Conservation (phyloP, 225 moss, liverwort and hornwort genomes). For the Sphagnum tenellum region DNA sequence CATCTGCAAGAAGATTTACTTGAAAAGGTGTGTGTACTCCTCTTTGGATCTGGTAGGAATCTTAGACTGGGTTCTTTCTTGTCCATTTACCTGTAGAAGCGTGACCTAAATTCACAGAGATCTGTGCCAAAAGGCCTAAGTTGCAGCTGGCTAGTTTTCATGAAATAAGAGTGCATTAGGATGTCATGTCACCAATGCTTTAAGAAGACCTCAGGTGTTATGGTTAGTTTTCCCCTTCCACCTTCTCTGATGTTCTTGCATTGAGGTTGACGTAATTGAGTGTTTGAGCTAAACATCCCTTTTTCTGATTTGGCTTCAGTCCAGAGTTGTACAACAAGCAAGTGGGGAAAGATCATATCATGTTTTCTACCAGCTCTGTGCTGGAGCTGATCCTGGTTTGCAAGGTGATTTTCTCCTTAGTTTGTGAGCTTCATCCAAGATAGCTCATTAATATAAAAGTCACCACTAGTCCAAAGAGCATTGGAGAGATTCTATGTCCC, state of each 20-base stretch:
- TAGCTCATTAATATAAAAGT: too few relatives aligned
- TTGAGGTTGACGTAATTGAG: too few relatives aligned
- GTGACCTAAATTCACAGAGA: not conserved
- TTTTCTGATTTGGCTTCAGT: constrained; percentile 32
- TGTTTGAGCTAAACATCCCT: too few relatives aligned
- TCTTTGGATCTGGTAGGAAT: not conserved
- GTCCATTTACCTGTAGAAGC: not conserved
- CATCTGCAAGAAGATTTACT: constrained; percentile 4
- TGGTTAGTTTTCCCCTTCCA: too few relatives aligned
- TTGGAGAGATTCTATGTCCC: too few relatives aligned
- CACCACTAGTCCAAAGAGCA: too few relatives aligned
- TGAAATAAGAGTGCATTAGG: not conserved
- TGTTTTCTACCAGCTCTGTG: constrained; percentile 98
- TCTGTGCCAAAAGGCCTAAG: too few relatives aligned
- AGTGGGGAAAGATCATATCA: constrained; percentile 92
- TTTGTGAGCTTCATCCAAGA: too few relatives aligned
- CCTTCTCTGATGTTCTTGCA: too few relatives aligned
- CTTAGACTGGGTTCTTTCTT: not conserved
- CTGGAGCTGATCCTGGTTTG: constrained; percentile 64
- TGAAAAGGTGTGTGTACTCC: constrained; percentile 3
- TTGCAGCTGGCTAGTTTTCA: not conserved
- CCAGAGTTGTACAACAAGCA: constrained; percentile 96
- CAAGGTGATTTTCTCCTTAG: constrained; percentile 38
- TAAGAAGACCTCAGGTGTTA: too few relatives aligned
- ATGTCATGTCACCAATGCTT: not conserved